These are phyloP conservation scores for Camellia granthamiana DNA, from an alignment of 148 eudicot genomes.

Conservation along the genomic window DNA sequence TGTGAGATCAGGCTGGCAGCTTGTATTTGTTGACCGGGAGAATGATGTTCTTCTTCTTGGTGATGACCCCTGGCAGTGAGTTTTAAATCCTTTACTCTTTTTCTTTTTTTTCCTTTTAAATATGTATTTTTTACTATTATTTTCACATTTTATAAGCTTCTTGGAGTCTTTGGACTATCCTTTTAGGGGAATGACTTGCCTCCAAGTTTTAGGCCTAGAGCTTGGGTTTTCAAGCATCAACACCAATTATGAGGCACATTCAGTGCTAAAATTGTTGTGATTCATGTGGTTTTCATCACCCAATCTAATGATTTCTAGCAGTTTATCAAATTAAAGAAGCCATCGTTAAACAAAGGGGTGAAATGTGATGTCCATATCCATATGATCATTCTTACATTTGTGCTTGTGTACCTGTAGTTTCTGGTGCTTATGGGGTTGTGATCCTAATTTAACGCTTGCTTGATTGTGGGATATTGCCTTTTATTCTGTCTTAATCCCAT, in stretches of 20 bases:
- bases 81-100: background rate
- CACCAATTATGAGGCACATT: background rate
- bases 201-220: background rate
- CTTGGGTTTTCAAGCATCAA: too few relatives aligned
- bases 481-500: background rate
- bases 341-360: background rate
- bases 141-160: background rate
- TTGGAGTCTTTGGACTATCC: background rate
- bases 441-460: background rate
- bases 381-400: background rate
- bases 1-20: slow-evolving; percentile 99
- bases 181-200: background rate
- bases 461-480: background rate
- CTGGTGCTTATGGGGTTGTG: background rate
- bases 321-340: background rate
- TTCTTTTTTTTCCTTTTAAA: background rate
- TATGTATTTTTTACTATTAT: background rate
- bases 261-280: background rate
- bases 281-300: background rate
- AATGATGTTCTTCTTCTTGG: slow-evolving; percentile 92
- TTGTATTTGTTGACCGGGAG: slow-evolving; percentile 97
- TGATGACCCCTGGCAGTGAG: slow-evolving; percentile 94
- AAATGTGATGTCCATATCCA: background rate
- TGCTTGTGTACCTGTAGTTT: background rate
- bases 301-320: background rate